Conservation (phyloP, 208 protist species). For the Phytomonas francai region DNA sequence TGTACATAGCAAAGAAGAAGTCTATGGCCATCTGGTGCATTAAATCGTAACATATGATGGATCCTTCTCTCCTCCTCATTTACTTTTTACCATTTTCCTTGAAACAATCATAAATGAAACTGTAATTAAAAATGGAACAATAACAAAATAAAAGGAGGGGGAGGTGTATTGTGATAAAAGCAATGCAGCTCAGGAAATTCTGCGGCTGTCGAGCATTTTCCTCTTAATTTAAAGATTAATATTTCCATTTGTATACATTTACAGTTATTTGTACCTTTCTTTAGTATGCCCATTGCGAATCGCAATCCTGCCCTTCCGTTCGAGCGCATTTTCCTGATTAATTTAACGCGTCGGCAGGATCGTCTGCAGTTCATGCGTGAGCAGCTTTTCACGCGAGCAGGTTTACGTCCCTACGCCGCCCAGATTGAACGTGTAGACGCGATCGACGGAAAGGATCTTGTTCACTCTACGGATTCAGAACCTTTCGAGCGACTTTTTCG, state of each 20-base stretch:
- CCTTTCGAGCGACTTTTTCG: constrained; percentile 14
- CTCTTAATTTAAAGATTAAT: not conserved
- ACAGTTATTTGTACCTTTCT: not conserved
- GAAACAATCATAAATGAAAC: too few relatives aligned
- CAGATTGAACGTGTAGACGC: constrained; percentile 36
- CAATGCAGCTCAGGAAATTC: too few relatives aligned
- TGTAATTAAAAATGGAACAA: too few relatives aligned
- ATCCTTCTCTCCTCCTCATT: too few relatives aligned
- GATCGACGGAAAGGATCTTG: constrained; percentile 34
- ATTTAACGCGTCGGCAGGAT: constrained; percentile 59
- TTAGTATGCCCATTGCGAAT: not conserved
- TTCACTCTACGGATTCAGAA: not conserved
- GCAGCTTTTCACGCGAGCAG: constrained; percentile 26
- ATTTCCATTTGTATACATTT: not conserved
- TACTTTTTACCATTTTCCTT: too few relatives aligned
- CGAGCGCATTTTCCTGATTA: constrained; percentile 56
- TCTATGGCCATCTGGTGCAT: too few relatives aligned
- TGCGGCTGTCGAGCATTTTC: too few relatives aligned
- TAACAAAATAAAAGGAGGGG: too few relatives aligned
- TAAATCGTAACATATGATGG: too few relatives aligned
- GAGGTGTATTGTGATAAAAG: too few relatives aligned
- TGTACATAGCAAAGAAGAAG: too few relatives aligned
- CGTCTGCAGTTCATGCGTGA: constrained; percentile 35
- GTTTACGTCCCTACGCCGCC: constrained; percentile 12
- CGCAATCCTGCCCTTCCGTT: not conserved